Conservation (phyloP, 768 basidiomycete genomes). For the Leccinellum albellum region DNA sequence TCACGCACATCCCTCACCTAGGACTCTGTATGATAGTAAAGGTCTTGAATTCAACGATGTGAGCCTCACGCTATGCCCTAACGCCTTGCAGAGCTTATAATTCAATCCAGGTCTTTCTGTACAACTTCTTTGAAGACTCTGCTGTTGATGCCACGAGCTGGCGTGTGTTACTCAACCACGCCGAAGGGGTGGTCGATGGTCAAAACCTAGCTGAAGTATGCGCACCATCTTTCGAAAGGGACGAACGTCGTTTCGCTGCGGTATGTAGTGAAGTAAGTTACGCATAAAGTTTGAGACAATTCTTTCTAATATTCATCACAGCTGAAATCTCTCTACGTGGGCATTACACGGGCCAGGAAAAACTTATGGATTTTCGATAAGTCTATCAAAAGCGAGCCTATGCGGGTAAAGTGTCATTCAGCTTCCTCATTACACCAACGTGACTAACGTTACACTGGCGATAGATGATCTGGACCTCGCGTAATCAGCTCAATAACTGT, state of each 20-base stretch:
- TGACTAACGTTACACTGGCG: not conserved
- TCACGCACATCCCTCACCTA: not conserved
- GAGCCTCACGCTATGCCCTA: not conserved
- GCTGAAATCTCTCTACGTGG: slow-evolving; percentile 70
- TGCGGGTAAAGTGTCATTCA: slow-evolving; percentile 40
- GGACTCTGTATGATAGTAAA: slow-evolving; percentile 34
- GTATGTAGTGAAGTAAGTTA: slow-evolving; percentile 54
- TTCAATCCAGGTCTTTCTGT: slow-evolving; percentile 55
- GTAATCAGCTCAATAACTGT: slow-evolving; percentile 45
- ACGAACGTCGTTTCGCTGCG: slow-evolving; percentile 47
- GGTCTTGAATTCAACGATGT: slow-evolving; percentile 27
- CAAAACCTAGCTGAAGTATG: slow-evolving; percentile 12
- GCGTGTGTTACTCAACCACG: slow-evolving; percentile 51
- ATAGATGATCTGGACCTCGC: slow-evolving; percentile 51
- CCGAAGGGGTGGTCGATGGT: slow-evolving; percentile 22
- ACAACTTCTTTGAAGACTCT: slow-evolving; percentile 74
- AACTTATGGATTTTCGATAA: slow-evolving; percentile 69
- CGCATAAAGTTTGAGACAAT: not conserved
- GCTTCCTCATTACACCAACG: not conserved
- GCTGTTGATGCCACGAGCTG: slow-evolving; percentile 48
- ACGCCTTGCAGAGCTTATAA: not conserved
- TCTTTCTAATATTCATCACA: slow-evolving; percentile 20
- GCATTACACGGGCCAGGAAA: slow-evolving; percentile 64
- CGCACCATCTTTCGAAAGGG: slow-evolving; percentile 43
- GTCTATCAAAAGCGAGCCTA: slow-evolving; percentile 52